Evolutionary conservation across 2,329 filamentous ascomycete genomes (phyloP), one percentile per base, ranked within the genome.

Genomic region (Metarhizium anisopliae): DNA sequence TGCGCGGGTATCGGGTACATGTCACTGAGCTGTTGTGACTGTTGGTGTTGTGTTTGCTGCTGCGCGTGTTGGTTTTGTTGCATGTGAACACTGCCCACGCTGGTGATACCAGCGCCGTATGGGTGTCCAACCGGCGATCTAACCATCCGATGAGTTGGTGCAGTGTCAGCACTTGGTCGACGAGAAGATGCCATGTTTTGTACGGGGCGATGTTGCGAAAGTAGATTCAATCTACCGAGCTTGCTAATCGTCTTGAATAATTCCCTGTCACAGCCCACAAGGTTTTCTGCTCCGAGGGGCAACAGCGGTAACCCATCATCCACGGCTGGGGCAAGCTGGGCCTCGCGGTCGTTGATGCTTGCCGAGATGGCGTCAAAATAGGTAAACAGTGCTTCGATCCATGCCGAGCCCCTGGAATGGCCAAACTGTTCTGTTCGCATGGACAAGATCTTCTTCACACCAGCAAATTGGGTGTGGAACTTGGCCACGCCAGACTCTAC

Each of bases 331-430:
- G 84, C 77, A 18, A 96, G 81, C 68, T 95, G 90, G 35, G 89
- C 84, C 70, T 96, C 92, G 53, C 92, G 84, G 70, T 96, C 89
- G 63, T 96, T 96, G 67, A 95, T 90, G 53, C 88, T 92, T 43
- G 90, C 90, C 0, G 90, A 91, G 73, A 96, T 90, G 55, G 92
- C 90, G 69, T 96, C 93, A 67, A 95, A 95, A 79, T 93, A 95
- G 38, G 90, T 94, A 66, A 96, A 96, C 62, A 96, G 84, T 47
- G 90, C 85, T 64, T 95, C 89, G 75, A 96, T 93, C 92, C 92
- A 96, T 13, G 85, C 83, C 57, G 90, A 87, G 58, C 91, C 88
- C 52, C 84, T 82, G 70, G 65, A 84, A 64, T 67, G 79, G 72
- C 67, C 56, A 35, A 64, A 57, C 38, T 64, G 62, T 60, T 87